Evolutionary conservation across 768 basidiomycete genomes (phyloP).

Genomic region (Boletus barrowsii): DNA sequence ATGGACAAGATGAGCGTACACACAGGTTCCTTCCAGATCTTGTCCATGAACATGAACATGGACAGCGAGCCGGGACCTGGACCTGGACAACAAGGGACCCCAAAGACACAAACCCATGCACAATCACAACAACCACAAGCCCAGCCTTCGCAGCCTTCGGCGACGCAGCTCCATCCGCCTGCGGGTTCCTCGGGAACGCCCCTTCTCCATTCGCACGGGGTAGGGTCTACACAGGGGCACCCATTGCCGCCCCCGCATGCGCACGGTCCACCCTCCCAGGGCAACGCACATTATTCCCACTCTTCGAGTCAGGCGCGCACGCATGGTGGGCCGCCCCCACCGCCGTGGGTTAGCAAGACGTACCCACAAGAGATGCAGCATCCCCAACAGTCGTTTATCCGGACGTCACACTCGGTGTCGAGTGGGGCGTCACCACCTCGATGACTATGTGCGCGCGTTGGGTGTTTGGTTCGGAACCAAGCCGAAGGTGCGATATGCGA

Average conservation of each 20-base stretch:
- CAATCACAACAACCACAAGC: conserved; percentile 3
- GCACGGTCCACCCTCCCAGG: conserved; percentile 4
- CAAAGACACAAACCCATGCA: background rate
- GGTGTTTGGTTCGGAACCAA: background rate
- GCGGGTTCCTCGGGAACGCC: conserved; percentile 14
- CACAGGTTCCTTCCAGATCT: conserved; percentile 60
- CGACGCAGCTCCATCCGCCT: conserved; percentile 9
- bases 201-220: conserved; percentile 12
- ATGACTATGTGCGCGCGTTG: background rate
- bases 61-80: conserved; percentile 15
- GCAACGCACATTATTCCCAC: conserved; percentile 9
- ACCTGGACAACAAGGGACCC: background rate
- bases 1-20: conserved; percentile 40
- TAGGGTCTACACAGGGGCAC: conserved; percentile 9
- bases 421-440: conserved; percentile 34
- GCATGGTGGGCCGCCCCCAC: conserved; percentile 23
- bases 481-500: too few relatives aligned
- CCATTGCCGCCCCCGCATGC: conserved; percentile 8
- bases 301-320: conserved; percentile 3
- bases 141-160: conserved; percentile 6
- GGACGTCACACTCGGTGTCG: conserved; percentile 42
- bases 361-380: conserved; percentile 27
- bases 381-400: conserved; percentile 47
- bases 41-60: conserved; percentile 21
- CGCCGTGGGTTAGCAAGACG: conserved; percentile 24